phyloP scores from a whole-genome alignment of 352 stramenopile genomes.

The Pythium scleroteichum region DNA sequence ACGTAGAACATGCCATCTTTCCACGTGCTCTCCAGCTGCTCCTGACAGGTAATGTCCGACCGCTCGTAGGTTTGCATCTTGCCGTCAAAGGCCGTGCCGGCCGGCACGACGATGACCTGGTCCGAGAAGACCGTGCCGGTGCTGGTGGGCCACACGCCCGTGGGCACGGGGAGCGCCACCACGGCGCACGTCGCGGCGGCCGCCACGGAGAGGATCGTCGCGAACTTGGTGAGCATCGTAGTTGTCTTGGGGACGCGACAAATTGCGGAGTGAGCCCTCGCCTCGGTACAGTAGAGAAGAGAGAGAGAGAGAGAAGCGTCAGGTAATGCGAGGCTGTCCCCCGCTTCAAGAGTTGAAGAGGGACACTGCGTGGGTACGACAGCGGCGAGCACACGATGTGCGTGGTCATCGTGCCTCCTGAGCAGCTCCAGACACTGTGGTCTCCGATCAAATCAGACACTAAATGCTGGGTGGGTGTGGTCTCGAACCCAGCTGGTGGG shows the following conservation, averaged over 20 bases:
- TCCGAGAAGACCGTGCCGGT: constrained; percentile 26
- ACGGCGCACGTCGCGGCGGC: not conserved
- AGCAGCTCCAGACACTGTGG: no score
- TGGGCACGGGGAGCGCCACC: constrained; percentile 17
- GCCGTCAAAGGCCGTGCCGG: constrained; percentile 48
- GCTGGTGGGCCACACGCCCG: constrained; percentile 28
- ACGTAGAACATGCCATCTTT: constrained; percentile 36
- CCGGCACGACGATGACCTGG: constrained; percentile 35
- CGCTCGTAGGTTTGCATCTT: constrained; percentile 57
- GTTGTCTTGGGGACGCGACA: not conserved
- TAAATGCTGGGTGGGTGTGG: no score
- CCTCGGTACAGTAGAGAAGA: no score
- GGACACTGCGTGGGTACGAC: no score
- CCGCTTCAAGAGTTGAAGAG: no score
- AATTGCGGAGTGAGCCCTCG: constrained; percentile 5
- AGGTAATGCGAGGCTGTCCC: no score
- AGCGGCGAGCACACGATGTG: no score
- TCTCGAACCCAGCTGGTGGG: no score
- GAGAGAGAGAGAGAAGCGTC: no score
- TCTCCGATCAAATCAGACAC: no score
- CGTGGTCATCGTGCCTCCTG: no score
- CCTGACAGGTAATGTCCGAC: constrained; percentile 42
- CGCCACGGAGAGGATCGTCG: not conserved
- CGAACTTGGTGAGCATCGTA: constrained; percentile 14
- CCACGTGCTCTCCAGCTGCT: constrained; percentile 26